phyloP scores from a whole-genome alignment of 352 stramenopile species.

The Peronospora belbahrii region DNA sequence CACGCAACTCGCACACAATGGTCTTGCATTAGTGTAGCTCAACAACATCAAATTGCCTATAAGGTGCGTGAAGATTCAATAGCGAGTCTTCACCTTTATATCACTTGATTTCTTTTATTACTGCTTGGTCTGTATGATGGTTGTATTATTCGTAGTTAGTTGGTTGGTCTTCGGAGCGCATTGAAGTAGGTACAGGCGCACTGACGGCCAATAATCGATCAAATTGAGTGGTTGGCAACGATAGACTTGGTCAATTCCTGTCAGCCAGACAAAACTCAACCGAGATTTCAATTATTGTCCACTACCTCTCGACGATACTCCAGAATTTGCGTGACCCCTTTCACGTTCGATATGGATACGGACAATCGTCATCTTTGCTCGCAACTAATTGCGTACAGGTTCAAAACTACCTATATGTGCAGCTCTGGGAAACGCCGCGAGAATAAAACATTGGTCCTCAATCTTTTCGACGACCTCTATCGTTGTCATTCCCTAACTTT shows the following conservation, averaged over 20 bases:
- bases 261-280: too few relatives aligned
- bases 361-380: neutral
- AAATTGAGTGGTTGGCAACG: neutral
- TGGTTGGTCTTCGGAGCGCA: neutral
- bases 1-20: neutral
- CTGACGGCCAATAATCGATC: neutral
- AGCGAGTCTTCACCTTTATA: neutral
- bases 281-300: too few relatives aligned
- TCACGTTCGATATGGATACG: slow-evolving; percentile 1
- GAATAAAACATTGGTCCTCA: slow-evolving; percentile 6
- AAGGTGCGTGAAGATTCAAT: neutral
- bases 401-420: neutral
- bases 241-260: neutral
- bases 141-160: too few relatives aligned
- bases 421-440: slow-evolving; percentile 17
- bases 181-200: neutral
- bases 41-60: neutral
- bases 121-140: neutral
- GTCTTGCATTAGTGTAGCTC: neutral
- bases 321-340: slow-evolving; percentile 1
- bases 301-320: neutral
- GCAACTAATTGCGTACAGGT: neutral
- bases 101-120: neutral
- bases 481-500: slow-evolving; percentile 21
- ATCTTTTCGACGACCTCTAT: slow-evolving; percentile 1